These are phyloP conservation scores for Tricholoma hemisulphureum DNA, from an alignment of 768 basidiomycete genomes.

Conservation along the genomic window DNA sequence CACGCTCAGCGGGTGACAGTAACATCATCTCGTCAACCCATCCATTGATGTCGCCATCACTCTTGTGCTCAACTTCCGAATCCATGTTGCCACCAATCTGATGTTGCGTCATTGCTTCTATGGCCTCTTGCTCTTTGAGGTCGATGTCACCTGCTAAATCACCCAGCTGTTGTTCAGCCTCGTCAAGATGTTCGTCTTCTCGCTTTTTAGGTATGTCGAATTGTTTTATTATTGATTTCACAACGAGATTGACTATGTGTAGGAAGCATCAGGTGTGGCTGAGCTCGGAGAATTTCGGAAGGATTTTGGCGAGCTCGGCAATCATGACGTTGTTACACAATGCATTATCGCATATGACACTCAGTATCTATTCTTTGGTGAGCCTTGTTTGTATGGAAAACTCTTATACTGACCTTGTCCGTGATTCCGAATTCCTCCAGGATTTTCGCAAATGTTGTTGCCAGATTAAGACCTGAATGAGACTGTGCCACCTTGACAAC, in stretches of 20 bases:
- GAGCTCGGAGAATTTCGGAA: not conserved
- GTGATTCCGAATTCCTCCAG: constrained; percentile 3
- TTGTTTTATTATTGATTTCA: too few relatives aligned
- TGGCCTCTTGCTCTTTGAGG: not conserved
- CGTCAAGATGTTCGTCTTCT: not conserved
- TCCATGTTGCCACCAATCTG: not conserved
- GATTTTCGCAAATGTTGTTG: constrained; percentile 3
- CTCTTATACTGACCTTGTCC: constrained; percentile 1
- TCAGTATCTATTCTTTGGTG: constrained; percentile 1
- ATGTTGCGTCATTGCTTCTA: not conserved
- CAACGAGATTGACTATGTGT: constrained; percentile 12
- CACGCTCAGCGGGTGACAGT: not conserved
- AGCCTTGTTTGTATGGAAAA: not conserved
- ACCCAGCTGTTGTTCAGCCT: too few relatives aligned
- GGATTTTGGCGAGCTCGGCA: not conserved
- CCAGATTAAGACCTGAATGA: constrained; percentile 7
- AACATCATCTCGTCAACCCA: constrained; percentile 3
- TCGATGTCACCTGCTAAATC: too few relatives aligned
- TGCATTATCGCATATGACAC: too few relatives aligned
- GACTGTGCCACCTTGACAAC: constrained; percentile 8
- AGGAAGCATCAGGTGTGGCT: constrained; percentile 5
- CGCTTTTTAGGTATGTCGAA: too few relatives aligned
- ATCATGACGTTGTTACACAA: too few relatives aligned
- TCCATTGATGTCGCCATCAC: not conserved
- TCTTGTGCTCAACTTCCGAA: not conserved